Percentiles rank a stretch among this genome's conserved stretches.
Conservation (phyloP, 257 asterid species). For the Ophiorrhiza pumila region DNA sequence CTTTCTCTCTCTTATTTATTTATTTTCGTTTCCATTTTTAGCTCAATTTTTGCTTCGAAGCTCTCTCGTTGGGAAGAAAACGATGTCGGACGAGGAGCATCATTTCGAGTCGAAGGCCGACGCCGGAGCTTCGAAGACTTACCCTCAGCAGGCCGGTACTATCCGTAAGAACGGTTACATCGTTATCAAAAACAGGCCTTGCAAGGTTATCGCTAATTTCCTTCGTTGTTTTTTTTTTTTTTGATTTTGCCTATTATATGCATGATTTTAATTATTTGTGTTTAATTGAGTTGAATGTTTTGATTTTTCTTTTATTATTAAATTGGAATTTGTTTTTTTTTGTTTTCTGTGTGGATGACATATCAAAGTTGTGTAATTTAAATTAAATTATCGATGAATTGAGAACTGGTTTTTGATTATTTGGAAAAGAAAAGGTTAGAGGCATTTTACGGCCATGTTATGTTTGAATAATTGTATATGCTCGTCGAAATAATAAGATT, state of each 20-base stretch:
- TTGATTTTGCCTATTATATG: neutral
- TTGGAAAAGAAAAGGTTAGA: too few relatives aligned
- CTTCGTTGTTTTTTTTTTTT: neutral
- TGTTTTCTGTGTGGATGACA: too few relatives aligned
- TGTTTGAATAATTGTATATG: neutral
- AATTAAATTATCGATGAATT: too few relatives aligned
- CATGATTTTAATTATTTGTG: neutral
- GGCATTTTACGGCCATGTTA: neutral
- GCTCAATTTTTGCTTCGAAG: neutral
- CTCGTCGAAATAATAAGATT: neutral
- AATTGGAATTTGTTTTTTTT: neutral
- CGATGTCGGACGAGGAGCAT: constrained; percentile 48
- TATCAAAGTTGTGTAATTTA: too few relatives aligned
- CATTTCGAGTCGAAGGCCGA: constrained; percentile 44
- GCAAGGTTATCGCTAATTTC: constrained; percentile 30
- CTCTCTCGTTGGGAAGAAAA: too few relatives aligned
- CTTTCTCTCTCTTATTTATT: neutral
- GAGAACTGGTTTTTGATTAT: too few relatives aligned
- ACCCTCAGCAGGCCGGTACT: constrained; percentile 45
- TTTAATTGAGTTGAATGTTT: neutral
- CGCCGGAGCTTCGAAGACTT: constrained; percentile 48
- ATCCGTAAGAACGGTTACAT: constrained; percentile 40
- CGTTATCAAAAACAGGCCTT: constrained; percentile 38
- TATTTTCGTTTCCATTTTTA: neutral
- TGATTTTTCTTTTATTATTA: neutral